Evolutionary conservation across 1,284 basidiomycete species (phyloP), one percentile per base, ranked within the genome.

Genomic region (Tremellales sp.): DNA sequence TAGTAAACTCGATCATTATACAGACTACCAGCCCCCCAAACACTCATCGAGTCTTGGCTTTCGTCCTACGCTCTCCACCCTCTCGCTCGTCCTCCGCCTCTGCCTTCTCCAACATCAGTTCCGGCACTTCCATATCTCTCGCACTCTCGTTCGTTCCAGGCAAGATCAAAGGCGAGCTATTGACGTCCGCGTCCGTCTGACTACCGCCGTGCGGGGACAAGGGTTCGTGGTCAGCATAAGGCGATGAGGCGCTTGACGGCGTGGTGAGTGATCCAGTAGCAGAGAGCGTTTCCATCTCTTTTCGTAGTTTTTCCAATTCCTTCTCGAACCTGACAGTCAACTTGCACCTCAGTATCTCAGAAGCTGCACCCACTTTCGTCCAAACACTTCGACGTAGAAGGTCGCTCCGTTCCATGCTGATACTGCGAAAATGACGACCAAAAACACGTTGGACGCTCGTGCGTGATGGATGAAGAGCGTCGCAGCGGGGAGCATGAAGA

Each of bases 341-440:
- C 19, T 29, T 49, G 24, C 36, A 45, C 27, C 37, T 36, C 7
- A 46, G 33, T 5, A 27, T 15, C 5, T 15, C 39, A 5, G 19
- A 4, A 3, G 31, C 13, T 39, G 41, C 29, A 81, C 86, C 58
- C 57, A 90, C 89, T 93, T 93, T 73, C 90, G 82, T 31, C 90
- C 90, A 68, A 93, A 94, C 26, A 94, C 90, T 69, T 97, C 92
- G 53, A 96, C 91, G 70, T 94, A 94, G 77, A 74, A 77, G 8
- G 61, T 60, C 13, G 72, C 75, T n/a, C 75, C 74, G 60, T 76
- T 74, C 72, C 71, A 73, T 82, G 86, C 53, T 80, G 88, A 45
- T 82, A 89, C 87, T 26, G 80, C 76, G 63, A 94, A 88, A 41
- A 93, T 85, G 51, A 81, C 57, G 36, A 90, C 76, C 21, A 96